These are phyloP conservation scores for Calocybe cyanea DNA, from an alignment of 768 basidiomycete species.

Conservation along the genomic window DNA sequence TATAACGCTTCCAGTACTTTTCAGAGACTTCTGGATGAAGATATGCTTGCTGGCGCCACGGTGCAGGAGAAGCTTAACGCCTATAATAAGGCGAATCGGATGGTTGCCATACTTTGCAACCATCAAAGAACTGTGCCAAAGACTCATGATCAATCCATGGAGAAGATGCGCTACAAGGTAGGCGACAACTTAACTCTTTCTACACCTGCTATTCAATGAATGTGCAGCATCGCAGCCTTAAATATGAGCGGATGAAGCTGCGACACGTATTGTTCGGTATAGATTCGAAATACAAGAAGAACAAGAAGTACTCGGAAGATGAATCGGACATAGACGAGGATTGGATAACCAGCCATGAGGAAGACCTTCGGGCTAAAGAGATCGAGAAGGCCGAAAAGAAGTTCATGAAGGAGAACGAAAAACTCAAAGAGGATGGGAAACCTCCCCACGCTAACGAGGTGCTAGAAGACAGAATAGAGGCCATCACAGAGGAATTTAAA, in stretches of 20 bases:
- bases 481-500: conserved; percentile 75
- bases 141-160: conserved; percentile 90
- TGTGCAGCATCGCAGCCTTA: conserved; percentile 76
- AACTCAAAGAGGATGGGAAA: conserved; percentile 69
- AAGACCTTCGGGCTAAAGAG: conserved; percentile 70
- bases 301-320: conserved; percentile 68
- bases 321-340: conserved; percentile 97
- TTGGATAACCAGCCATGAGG: conserved; percentile 79
- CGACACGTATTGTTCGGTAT: conserved; percentile 80
- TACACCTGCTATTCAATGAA: conserved; percentile 4
- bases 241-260: conserved; percentile 97
- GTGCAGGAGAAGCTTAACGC: conserved; percentile 96
- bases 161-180: conserved; percentile 90
- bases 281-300: conserved; percentile 80
- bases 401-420: conserved; percentile 92
- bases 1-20: conserved; percentile 98
- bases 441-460: conserved; percentile 53
- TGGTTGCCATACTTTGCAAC: conserved; percentile 98
- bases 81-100: conserved; percentile 95
- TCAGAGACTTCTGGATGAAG: conserved; percentile 82
- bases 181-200: conserved; percentile 17
- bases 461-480: conserved; percentile 63
- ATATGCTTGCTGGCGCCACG: conserved; percentile 54
- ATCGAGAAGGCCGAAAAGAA: conserved; percentile 91
- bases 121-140: conserved; percentile 95